Percentiles rank a stretch among this genome's conserved stretches.
Conservation (phyloP, 345 rosid genomes). For the Odontarrhena argentea region DNA sequence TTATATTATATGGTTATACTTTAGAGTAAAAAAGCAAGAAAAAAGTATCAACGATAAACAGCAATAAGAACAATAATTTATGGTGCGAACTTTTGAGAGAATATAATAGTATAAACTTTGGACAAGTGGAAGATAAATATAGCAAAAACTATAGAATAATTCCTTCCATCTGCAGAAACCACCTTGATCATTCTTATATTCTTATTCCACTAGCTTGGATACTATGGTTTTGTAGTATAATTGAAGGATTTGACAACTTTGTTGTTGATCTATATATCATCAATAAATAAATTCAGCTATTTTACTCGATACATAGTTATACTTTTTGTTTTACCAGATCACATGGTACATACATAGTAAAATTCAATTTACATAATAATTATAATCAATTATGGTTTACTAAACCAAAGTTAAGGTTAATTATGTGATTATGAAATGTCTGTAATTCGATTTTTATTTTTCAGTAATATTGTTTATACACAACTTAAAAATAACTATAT, state of each 20-base stretch:
- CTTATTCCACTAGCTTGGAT: slow-evolving; percentile 2
- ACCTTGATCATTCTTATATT: slow-evolving; percentile 17
- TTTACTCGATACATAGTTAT: too few relatives aligned
- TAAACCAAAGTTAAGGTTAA: too few relatives aligned
- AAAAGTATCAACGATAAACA: background rate
- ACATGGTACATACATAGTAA: too few relatives aligned
- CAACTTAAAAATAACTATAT: too few relatives aligned
- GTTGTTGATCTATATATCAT: background rate
- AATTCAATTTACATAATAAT: too few relatives aligned
- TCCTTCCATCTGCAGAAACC: slow-evolving; percentile 5
- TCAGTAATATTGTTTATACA: too few relatives aligned
- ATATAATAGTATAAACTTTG: slow-evolving; percentile 1
- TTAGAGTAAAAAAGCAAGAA: background rate
- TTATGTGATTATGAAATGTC: too few relatives aligned
- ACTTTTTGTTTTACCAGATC: too few relatives aligned
- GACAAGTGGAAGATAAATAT: slow-evolving; percentile 29
- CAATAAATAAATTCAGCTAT: background rate
- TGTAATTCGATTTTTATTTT: too few relatives aligned
- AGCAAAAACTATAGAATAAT: slow-evolving; percentile 17
- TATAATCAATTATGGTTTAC: too few relatives aligned
- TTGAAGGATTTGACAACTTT: background rate
- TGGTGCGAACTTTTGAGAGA: background rate
- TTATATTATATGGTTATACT: too few relatives aligned
- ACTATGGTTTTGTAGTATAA: slow-evolving; percentile 2
- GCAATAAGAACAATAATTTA: background rate